phyloP scores from a whole-genome alignment of 257 asterid species.

The Solanum neorickii region DNA sequence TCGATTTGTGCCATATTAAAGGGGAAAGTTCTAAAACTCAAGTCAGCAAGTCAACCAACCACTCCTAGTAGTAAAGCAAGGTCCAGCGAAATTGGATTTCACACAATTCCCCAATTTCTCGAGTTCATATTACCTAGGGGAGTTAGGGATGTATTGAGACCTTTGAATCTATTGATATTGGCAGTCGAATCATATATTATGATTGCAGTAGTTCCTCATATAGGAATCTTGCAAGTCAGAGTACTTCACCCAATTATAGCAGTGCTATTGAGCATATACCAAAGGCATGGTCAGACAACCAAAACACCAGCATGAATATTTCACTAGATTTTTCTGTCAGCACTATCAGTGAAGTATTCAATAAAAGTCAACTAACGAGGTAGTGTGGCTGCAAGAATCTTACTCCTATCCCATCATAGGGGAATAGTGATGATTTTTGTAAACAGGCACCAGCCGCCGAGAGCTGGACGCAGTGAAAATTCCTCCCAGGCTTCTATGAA shows the following conservation, averaged over 20 bases:
- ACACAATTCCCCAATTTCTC: constrained; percentile 1
- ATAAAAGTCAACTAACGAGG: background rate
- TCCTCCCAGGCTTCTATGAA: constrained; percentile 7
- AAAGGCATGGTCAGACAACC: background rate
- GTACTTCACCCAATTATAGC: background rate
- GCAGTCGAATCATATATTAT: constrained; percentile 1
- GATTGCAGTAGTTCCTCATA: background rate
- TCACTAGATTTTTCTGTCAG: background rate
- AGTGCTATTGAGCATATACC: background rate
- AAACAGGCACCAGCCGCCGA: background rate
- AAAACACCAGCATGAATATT: background rate
- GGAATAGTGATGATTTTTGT: constrained; percentile 9
- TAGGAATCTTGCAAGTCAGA: background rate
- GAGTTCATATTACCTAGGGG: constrained; percentile 20
- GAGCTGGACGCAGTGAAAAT: constrained; percentile 14
- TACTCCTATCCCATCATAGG: constrained; percentile 4
- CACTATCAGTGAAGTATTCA: background rate
- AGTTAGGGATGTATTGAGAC: constrained; percentile 27
- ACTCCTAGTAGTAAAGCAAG: constrained; percentile 18
- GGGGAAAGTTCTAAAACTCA: constrained; percentile 28
- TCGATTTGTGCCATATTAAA: constrained; percentile 47
- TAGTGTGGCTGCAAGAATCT: constrained; percentile 12
- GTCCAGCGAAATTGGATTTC: constrained; percentile 11
- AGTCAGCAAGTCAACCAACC: constrained; percentile 32
- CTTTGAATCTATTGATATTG: constrained; percentile 23